phyloP scores from a whole-genome alignment of 169 alveolate genomes.

The Cryptosporidium andersoni region DNA sequence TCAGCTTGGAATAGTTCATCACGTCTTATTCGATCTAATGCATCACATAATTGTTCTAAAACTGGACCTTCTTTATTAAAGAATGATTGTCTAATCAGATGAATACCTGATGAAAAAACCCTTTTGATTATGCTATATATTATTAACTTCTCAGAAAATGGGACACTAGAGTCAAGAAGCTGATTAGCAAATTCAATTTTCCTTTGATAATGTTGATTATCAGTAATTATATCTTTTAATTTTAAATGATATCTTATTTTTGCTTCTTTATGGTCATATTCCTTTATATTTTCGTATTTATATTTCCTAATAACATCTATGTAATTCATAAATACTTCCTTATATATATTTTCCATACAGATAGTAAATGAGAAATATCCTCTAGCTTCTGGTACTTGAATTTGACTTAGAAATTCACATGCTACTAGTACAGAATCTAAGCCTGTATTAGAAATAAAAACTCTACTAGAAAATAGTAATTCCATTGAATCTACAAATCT shows the following conservation, averaged over 20 bases:
- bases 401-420: conserved; percentile 85
- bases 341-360: conserved; percentile 92
- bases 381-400: conserved; percentile 92
- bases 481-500: conserved; percentile 63
- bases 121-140: conserved; percentile 41
- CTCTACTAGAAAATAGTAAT: conserved; percentile 69
- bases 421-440: conserved; percentile 75
- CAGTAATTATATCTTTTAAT: conserved; percentile 5
- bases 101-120: conserved; percentile 44
- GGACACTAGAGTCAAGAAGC: conserved; percentile 16
- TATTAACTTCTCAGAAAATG: conserved; percentile 42
- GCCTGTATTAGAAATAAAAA: conserved; percentile 67
- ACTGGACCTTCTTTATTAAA: neutral
- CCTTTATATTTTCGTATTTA: neutral
- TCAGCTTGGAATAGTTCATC: conserved; percentile 78
- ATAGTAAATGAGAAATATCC: conserved; percentile 93
- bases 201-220: conserved; percentile 13
- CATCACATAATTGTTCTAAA: conserved; percentile 72
- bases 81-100: conserved; percentile 16
- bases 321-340: conserved; percentile 80
- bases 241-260: conserved; percentile 12
- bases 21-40: conserved; percentile 75
- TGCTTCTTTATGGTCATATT: neutral
- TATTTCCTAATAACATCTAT: conserved; percentile 72
- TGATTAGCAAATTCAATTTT: conserved; percentile 5